Percentiles rank a stretch among this genome's conserved stretches.
Conservation (phyloP, 768 basidiomycete species). For the Rhizopogon salebrosus region DNA sequence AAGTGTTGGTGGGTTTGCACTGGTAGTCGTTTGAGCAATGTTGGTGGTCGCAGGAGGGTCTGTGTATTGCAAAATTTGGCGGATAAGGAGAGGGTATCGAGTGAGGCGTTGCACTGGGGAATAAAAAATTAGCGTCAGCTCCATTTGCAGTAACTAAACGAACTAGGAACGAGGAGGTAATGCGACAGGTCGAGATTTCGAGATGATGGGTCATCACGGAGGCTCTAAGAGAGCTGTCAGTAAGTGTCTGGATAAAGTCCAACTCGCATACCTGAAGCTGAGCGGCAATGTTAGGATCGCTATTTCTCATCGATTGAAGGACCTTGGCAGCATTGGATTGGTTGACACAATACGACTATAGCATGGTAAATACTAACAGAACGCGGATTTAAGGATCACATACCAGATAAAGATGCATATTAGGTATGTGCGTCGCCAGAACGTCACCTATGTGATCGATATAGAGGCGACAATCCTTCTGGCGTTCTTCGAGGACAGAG, state of each 20-base stretch:
- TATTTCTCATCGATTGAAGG: constrained; percentile 66
- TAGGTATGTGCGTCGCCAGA: constrained; percentile 64
- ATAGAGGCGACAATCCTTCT: constrained; percentile 88
- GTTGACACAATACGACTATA: constrained; percentile 85
- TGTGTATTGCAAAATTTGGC: constrained; percentile 81
- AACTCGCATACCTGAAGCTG: constrained; percentile 54
- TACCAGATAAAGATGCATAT: constrained; percentile 80
- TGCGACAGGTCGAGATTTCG: constrained; percentile 86
- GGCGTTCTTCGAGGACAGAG: constrained; percentile 85
- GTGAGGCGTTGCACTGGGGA: constrained; percentile 89
- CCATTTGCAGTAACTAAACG: constrained; percentile 16
- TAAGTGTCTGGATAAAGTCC: neutral
- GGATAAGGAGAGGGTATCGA: constrained; percentile 85
- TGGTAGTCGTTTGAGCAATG: neutral
- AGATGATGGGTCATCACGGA: constrained; percentile 72
- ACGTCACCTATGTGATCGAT: constrained; percentile 87
- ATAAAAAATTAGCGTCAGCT: neutral
- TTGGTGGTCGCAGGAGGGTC: constrained; percentile 35
- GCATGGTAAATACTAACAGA: neutral
- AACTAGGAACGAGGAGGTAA: constrained; percentile 89
- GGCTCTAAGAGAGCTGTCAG: constrained; percentile 36
- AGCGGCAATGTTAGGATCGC: constrained; percentile 56
- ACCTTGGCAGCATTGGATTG: constrained; percentile 75
- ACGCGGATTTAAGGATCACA: constrained; percentile 12
- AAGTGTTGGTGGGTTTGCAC: neutral